phyloP scores from a whole-genome alignment of 805 yeast genomes.

The Kazachstania taianensis region DNA sequence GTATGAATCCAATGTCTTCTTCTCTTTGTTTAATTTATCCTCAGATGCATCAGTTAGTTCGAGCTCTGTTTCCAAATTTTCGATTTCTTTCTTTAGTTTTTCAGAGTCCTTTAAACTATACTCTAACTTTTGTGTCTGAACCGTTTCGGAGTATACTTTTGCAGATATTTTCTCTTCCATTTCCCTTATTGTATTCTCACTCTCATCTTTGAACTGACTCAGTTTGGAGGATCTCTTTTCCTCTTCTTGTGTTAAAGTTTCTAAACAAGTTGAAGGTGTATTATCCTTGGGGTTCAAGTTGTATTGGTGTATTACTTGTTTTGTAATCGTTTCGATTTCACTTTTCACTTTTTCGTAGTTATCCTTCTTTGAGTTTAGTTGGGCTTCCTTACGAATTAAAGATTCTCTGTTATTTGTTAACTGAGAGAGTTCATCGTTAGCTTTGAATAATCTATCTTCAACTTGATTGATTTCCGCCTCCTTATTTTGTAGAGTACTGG shows the following conservation, averaged over 20 bases:
- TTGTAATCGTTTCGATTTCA: not conserved
- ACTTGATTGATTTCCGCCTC: slow-evolving; percentile 20
- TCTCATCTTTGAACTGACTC: slow-evolving; percentile 14
- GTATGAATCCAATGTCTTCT: slow-evolving; percentile 32
- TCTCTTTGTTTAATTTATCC: slow-evolving; percentile 38
- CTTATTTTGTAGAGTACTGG: slow-evolving; percentile 22
- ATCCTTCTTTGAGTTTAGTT: slow-evolving; percentile 11
- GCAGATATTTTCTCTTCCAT: slow-evolving; percentile 11
- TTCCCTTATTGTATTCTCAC: slow-evolving; percentile 3
- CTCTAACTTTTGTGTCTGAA: slow-evolving; percentile 30
- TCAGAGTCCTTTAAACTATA: slow-evolving; percentile 38
- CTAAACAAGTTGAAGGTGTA: not conserved
- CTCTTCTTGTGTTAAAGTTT: not conserved
- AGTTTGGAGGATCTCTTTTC: not conserved
- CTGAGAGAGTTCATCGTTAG: slow-evolving; percentile 18
- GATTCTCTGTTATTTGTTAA: slow-evolving; percentile 29
- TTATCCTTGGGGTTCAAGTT: not conserved
- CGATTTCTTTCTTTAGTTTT: slow-evolving; percentile 29
- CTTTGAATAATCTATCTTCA: slow-evolving; percentile 15
- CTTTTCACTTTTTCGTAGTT: slow-evolving; percentile 1
- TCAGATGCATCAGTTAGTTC: slow-evolving; percentile 34
- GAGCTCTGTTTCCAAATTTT: slow-evolving; percentile 32
- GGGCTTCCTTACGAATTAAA: slow-evolving; percentile 44
- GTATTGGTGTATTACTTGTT: not conserved
- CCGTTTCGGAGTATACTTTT: slow-evolving; percentile 20